Base-by-base conservation (phyloP, 495 filamentous ascomycete species). In the Aspergillus heteromorphus region DNA sequence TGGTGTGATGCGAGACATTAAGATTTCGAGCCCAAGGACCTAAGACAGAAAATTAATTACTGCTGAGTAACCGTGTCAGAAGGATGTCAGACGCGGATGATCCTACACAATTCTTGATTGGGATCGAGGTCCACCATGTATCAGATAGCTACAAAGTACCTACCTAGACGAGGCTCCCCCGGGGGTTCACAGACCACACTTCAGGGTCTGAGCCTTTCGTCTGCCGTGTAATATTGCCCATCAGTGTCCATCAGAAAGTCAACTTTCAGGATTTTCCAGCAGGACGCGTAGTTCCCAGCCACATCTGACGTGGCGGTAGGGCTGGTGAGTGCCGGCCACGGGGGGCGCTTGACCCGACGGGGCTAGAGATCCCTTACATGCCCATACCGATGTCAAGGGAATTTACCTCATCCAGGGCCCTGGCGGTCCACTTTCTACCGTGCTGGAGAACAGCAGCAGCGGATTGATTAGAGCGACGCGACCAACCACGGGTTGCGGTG, bases 231-330 rank as follows among this genome's bases (percentile, higher is more conserved):
- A n/a, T n/a, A n/a, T n/a, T n/a, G n/a, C n/a, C n/a, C n/a, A n/a
- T n/a, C n/a, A n/a, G n/a, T n/a, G n/a, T n/a, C n/a, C n/a, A n/a
- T n/a, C n/a, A n/a, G n/a, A n/a, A n/a, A n/a, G n/a, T n/a, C n/a
- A n/a, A n/a, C n/a, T 16, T 29, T 30, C 23, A 31, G 2, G 41
- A 52, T 25, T 27, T 43, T 0, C 42, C 17, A 13, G 19, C 19
- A 54, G 30, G 56, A 50, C 56, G 56, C 56, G 56, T 59, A 52
- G 30, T 6, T 42, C 43, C 41, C 52, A 55, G 53, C 57, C 52
- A 55, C 53, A 29, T 49, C 34, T 56, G 57, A 60, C 57, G 57
- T 60, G 57, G 57, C 53, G 57, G 49, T 56, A 55, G 48, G 53
- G 53, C 57, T 59, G 59, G 25, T 47, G 48, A 16, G 36, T 47